A percentile compares a stretch with the other conserved stretches of the same genome.
Evolutionary conservation across 371 early-diverging fungal species (phyloP).

Genomic region (Blakeslea trispora): DNA sequence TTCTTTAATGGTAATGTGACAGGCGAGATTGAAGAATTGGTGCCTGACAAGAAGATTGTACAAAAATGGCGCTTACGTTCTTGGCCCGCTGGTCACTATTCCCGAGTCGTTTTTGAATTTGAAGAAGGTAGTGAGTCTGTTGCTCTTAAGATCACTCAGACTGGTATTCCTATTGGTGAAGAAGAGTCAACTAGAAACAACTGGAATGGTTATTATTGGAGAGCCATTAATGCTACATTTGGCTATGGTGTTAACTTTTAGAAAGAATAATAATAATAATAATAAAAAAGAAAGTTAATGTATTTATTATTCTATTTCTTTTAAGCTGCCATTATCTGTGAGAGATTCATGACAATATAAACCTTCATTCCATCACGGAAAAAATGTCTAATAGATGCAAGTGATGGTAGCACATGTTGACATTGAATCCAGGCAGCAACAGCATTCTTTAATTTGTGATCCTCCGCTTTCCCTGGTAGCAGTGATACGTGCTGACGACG

Average conservation of each 20-base stretch:
- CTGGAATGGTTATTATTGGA: slow-evolving; percentile 94
- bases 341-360: slow-evolving; percentile 14
- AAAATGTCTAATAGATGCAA: slow-evolving; percentile 4
- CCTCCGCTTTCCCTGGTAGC: neutral
- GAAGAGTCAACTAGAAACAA: slow-evolving; percentile 81
- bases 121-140: slow-evolving; percentile 74
- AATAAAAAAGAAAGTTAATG: slow-evolving; percentile 7
- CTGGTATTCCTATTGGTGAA: slow-evolving; percentile 88
- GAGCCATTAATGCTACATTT: slow-evolving; percentile 89
- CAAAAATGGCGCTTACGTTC: slow-evolving; percentile 83
- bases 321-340: neutral
- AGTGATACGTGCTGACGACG: neutral
- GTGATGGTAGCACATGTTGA: slow-evolving; percentile 4
- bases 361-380: slow-evolving; percentile 11
- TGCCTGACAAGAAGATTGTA: slow-evolving; percentile 78
- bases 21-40: slow-evolving; percentile 76
- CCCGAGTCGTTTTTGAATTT: slow-evolving; percentile 77
- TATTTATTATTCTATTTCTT: neutral
- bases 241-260: slow-evolving; percentile 65
- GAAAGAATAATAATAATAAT: too few species aligned
- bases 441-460: slow-evolving; percentile 3
- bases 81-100: slow-evolving; percentile 89
- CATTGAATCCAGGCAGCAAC: slow-evolving; percentile 2
- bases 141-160: slow-evolving; percentile 75
- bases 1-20: slow-evolving; percentile 90